These are phyloP conservation scores for Brassica carinata DNA, from an alignment of 345 rosid genomes.

Conservation along the genomic window DNA sequence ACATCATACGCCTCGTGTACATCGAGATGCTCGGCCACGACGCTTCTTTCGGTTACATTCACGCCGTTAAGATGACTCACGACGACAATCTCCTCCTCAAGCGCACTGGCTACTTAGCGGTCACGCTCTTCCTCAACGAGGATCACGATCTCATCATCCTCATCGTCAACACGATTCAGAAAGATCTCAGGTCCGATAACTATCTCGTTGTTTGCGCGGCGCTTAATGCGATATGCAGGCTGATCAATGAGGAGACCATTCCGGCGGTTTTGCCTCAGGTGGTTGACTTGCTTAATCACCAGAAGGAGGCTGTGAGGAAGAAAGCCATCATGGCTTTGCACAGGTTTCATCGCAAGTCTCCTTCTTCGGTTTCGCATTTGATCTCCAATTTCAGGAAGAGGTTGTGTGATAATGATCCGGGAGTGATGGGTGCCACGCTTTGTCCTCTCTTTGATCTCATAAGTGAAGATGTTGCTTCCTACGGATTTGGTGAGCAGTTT, in stretches of 20 bases:
- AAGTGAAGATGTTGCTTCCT: slow-evolving; percentile 64
- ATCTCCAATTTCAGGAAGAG: slow-evolving; percentile 90
- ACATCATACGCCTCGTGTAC: slow-evolving; percentile 78
- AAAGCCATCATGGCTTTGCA: slow-evolving; percentile 98
- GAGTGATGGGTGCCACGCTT: slow-evolving; percentile 99
- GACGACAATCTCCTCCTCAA: slow-evolving; percentile 78
- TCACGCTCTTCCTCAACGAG: slow-evolving; percentile 87
- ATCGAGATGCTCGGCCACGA: slow-evolving; percentile 99
- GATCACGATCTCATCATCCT: slow-evolving; percentile 94
- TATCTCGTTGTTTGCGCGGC: slow-evolving; percentile 88
- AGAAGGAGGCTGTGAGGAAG: slow-evolving; percentile 93
- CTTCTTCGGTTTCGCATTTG: slow-evolving; percentile 87
- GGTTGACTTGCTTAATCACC: slow-evolving; percentile 77
- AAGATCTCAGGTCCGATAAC: slow-evolving; percentile 93
- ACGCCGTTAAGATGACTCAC: slow-evolving; percentile 99
- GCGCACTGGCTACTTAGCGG: slow-evolving; percentile 95
- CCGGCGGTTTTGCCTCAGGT: slow-evolving; percentile 97
- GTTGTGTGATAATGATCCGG: slow-evolving; percentile 93
- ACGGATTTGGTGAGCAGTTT: slow-evolving; percentile 85
- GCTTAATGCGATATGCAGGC: slow-evolving; percentile 83
- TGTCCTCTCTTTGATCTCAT: slow-evolving; percentile 92
- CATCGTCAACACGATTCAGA: slow-evolving; percentile 95
- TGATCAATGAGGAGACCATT: slow-evolving; percentile 97
- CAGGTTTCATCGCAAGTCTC: slow-evolving; percentile 86
- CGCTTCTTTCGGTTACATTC: slow-evolving; percentile 96